These are phyloP conservation scores for Starmerella bombi DNA, from an alignment of 805 yeast species.

Conservation along the genomic window DNA sequence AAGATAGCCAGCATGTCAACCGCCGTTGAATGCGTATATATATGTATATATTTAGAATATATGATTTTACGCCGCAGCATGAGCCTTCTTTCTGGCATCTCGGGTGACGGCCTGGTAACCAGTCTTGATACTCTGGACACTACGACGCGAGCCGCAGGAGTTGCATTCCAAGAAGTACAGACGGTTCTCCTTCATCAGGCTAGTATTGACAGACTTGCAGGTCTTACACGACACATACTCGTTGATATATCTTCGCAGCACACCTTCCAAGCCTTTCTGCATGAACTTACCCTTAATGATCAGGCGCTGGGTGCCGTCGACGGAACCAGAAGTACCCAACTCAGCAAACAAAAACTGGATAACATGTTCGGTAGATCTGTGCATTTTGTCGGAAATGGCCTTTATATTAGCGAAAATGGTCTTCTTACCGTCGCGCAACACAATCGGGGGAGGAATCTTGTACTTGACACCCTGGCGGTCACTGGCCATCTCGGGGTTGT, in stretches of 20 bases:
- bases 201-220: slow-evolving; percentile 95
- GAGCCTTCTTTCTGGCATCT: slow-evolving; percentile 22
- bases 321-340: slow-evolving; percentile 98
- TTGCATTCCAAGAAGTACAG: slow-evolving; percentile 95
- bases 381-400: slow-evolving; percentile 84
- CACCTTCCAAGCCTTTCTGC: slow-evolving; percentile 94
- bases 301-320: slow-evolving; percentile 94
- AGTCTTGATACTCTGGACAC: slow-evolving; percentile 92
- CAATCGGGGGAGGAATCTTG: slow-evolving; percentile 94
- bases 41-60: not conserved
- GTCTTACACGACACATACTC: slow-evolving; percentile 98
- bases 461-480: slow-evolving; percentile 84
- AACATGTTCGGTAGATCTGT: slow-evolving; percentile 92
- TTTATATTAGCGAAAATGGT: slow-evolving; percentile 92
- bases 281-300: slow-evolving; percentile 97
- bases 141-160: slow-evolving; percentile 94
- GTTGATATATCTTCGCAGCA: slow-evolving; percentile 86
- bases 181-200: slow-evolving; percentile 92
- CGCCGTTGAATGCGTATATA: not conserved
- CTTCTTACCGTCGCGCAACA: slow-evolving; percentile 97
- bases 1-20: too few relatives aligned
- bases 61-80: slow-evolving; percentile 10
- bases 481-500: slow-evolving; percentile 97
- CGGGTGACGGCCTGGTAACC: slow-evolving; percentile 85
- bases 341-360: slow-evolving; percentile 95